A percentile compares a stretch with the other conserved stretches of the same genome.
These are phyloP conservation scores for Endothia cerciana DNA, from an alignment of 2,329 filamentous ascomycete species.

Conservation along the genomic window DNA sequence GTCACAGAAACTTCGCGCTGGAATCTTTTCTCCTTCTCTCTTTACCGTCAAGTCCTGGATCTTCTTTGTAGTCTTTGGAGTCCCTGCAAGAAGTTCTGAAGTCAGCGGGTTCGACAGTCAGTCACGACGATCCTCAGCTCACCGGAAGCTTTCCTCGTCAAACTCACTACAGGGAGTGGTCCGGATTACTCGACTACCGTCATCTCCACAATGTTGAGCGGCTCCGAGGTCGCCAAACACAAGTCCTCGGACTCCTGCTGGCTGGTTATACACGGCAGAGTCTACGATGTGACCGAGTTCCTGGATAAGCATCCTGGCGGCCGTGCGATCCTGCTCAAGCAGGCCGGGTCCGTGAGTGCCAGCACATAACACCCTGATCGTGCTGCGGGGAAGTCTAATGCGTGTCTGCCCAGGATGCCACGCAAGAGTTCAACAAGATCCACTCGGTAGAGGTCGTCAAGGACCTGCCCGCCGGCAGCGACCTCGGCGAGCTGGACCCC, in stretches of 20 bases:
- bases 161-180: too few relatives aligned
- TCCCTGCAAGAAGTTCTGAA: too few relatives aligned
- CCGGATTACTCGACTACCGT: background rate
- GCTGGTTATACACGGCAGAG: slow-evolving; percentile 40
- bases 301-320: slow-evolving; percentile 39
- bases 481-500: slow-evolving; percentile 36
- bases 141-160: too few relatives aligned
- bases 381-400: background rate
- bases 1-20: too few relatives aligned
- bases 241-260: slow-evolving; percentile 42
- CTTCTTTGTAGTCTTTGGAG: too few relatives aligned
- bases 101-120: too few relatives aligned
- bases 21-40: too few relatives aligned
- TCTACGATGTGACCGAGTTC: slow-evolving; percentile 45
- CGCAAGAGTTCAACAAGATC: slow-evolving; percentile 38
- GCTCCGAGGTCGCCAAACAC: slow-evolving; percentile 41
- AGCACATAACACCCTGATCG: background rate
- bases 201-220: slow-evolving; percentile 32
- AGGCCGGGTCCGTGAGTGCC: slow-evolving; percentile 38
- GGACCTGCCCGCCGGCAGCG: slow-evolving; percentile 38
- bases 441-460: slow-evolving; percentile 37
- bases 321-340: slow-evolving; percentile 36
- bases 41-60: too few relatives aligned
- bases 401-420: slow-evolving; percentile 36
- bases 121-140: too few relatives aligned